Base-by-base conservation (phyloP, 2,329 filamentous ascomycete species). In the Fusarium nisikadoi region DNA sequence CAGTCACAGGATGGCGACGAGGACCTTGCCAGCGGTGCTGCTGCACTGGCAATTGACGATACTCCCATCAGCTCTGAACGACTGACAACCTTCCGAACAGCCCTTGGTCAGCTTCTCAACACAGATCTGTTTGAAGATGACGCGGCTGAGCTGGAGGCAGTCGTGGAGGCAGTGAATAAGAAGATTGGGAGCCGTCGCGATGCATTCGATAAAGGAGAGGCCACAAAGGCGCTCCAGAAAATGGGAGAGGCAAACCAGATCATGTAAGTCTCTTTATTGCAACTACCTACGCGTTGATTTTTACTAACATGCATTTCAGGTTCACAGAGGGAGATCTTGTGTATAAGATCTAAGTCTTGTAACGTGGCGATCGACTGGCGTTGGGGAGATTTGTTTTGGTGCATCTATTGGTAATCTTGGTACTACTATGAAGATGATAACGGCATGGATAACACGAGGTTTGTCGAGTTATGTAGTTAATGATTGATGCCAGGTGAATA, bases 201-300 rank as follows among this genome's bases (percentile, higher is more conserved):
- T 12, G 82, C 86, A 41, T 99, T 97, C 82, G 87, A 85, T 31
- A 87, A 87, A 41, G 85, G 84, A 0, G 96, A 99, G 82, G 94
- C 93, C 1, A 84, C 92, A 64, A 89, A 91, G 80, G 95, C 94
- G 47, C 84, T 99, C 62, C 89, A 90, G 81, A 90, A 88, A 79
- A 91, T 99, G 89, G 92, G 94, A 77, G 91, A 93, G 72, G 86
- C 88, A 76, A 98, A 98, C 81, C 91, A 95, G 84, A 91, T 99
- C 79, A 99, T 99, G 95, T 95, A 85, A 89, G 93, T 90, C 61
- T 46, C 25, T 33, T 42, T 16, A 16, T 42, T 52, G 25, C 46
- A 29, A 43, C 19, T 23, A 38, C 36, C n/a, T 16, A 27, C 23
- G 33, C 11, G 8, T 35, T 31, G 14, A 31, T 36, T 62, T 12